A percentile compares a stretch with the other conserved stretches of the same genome.
phyloP scores from a whole-genome alignment of 306 rosid genomes.

The Medicago ruthenica region DNA sequence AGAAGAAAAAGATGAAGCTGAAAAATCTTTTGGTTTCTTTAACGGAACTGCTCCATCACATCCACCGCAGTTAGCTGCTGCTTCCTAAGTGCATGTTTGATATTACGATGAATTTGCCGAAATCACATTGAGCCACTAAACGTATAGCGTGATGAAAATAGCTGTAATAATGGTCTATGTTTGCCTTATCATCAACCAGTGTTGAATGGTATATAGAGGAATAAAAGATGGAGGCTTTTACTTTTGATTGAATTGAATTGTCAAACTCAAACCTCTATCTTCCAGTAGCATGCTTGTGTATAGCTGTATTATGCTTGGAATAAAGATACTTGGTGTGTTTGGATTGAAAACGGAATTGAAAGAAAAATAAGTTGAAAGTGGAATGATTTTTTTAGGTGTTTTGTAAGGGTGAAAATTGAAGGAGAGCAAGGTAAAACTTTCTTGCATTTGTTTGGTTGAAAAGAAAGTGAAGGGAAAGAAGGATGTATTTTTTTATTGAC shows the following conservation, averaged over 20 bases:
- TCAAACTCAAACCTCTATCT: constrained; percentile 10
- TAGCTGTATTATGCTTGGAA: neutral
- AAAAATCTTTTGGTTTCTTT: constrained; percentile 49
- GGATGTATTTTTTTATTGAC: neutral
- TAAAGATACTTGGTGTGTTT: neutral
- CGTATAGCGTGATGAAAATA: constrained; percentile 1
- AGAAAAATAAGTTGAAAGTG: neutral
- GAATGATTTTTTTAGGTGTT: neutral
- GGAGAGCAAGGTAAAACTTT: neutral
- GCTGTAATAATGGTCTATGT: constrained; percentile 27
- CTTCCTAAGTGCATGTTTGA: constrained; percentile 35
- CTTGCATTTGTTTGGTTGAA: neutral
- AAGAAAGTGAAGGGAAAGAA: neutral
- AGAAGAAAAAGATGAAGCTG: constrained; percentile 43
- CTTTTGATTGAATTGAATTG: constrained; percentile 25
- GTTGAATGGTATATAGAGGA: constrained; percentile 35
- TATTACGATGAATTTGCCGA: too few species aligned
- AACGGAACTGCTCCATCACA: constrained; percentile 56
- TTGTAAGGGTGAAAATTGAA: neutral
- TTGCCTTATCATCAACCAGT: constrained; percentile 2
- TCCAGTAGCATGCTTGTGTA: constrained; percentile 3
- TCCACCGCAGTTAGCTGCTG: constrained; percentile 63
- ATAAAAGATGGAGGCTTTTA: constrained; percentile 34
- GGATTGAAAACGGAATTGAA: neutral
- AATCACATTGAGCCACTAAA: too few species aligned